Percentiles rank a stretch among this genome's conserved stretches.
Conservation (phyloP, 108 stramenopile genomes). For the Cyclotella atomus region DNA sequence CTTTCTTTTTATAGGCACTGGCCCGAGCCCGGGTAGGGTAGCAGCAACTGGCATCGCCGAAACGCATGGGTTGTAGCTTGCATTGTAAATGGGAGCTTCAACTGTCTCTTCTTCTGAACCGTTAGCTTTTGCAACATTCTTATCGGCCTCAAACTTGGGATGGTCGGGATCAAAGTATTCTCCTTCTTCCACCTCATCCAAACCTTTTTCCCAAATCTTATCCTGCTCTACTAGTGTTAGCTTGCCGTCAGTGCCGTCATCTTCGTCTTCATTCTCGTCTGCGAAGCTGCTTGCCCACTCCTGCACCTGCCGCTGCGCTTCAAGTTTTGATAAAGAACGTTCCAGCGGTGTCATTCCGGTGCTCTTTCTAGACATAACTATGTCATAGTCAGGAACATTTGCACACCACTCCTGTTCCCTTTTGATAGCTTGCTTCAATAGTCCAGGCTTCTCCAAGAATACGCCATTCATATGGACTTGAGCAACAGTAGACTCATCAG, state of each 20-base stretch:
- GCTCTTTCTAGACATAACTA: constrained; percentile 55
- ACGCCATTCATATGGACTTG: constrained; percentile 84
- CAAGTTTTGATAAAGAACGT: constrained; percentile 72
- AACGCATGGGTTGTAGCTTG: constrained; percentile 51
- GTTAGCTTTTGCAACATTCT: constrained; percentile 11
- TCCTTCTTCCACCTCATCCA: constrained; percentile 55
- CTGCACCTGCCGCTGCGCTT: constrained; percentile 71
- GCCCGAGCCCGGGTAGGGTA: constrained; percentile 40
- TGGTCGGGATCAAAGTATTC: constrained; percentile 66
- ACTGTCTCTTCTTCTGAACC: not conserved
- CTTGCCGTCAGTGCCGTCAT: constrained; percentile 84
- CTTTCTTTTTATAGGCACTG: constrained; percentile 36
- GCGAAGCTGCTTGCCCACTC: constrained; percentile 82
- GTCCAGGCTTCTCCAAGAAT: constrained; percentile 89
- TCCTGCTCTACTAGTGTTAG: constrained; percentile 55
- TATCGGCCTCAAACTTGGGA: constrained; percentile 44
- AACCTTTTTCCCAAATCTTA: constrained; percentile 58
- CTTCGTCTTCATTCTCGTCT: constrained; percentile 59
- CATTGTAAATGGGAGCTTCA: constrained; percentile 26
- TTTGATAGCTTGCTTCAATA: constrained; percentile 85
- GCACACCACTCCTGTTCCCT: constrained; percentile 81
- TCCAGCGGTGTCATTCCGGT: constrained; percentile 66
- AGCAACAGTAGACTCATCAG: constrained; percentile 56
- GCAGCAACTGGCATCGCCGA: constrained; percentile 54
- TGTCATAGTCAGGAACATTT: constrained; percentile 81